Evolutionary conservation across 2,329 filamentous ascomycete genomes (phyloP), one percentile per base, ranked within the genome.

Genomic region (Juglanconis sp.): DNA sequence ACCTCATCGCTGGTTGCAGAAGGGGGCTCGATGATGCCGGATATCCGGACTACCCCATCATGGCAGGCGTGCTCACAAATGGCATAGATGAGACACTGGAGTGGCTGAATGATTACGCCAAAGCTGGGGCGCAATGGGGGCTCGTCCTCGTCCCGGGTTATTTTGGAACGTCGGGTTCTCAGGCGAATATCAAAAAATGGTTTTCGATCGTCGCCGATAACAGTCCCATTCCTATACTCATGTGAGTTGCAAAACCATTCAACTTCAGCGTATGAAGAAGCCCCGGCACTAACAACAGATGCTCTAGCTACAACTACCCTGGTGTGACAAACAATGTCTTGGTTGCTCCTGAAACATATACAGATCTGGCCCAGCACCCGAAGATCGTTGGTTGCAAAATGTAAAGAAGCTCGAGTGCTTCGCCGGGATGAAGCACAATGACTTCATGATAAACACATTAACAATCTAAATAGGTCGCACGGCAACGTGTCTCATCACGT

Each of bases 361-460:
- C 74, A 31, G 70, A 65, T 5, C 79, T 89, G 49, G 83, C 87
- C 3, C 73, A 77, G 53, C 84, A 89, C 69, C 80, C 81, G 36
- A 88, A 87, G 64, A 88, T 89, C 60, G 86, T 89, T 0, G 87
- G 87, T 58, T 86, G 83, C 73, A 89, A 90, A 73, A 82, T 89
- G 70, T 71, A 60, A 60, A 67, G 24, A 24, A 24, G 24, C 1
- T 24, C 24, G 24, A 24, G 24, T 24, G 24, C 24, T 24, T 24
- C 24, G 24, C 24, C 24, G 24, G 2, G 24, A 24, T 24, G 24
- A 24, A 24, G 24, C 24, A 24, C 24, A 24, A 24, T 24, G 2
- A 24, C 24, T 24, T 24, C 2, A 24, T 24, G 24, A 2, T 2
- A 24, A 24, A 24, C 24, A 24, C 24, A 24, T 24, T 24, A 24